Evolutionary conservation across 148 eudicot genomes (phyloP).

Genomic region (Rhododendron ferrugineum): DNA sequence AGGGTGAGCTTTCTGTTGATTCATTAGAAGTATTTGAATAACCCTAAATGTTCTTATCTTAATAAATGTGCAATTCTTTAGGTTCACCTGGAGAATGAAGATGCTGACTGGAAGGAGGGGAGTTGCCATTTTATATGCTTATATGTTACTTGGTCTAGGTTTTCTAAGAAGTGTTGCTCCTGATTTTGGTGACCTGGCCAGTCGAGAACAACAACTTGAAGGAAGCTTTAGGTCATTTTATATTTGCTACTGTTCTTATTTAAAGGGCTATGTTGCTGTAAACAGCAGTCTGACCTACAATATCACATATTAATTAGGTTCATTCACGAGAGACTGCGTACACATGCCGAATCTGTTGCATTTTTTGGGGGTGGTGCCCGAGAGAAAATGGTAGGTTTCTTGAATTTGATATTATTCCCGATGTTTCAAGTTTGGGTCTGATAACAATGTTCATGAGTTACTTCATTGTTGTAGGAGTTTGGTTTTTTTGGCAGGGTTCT

Average conservation of each 20-base stretch:
- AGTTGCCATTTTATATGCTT: slow-evolving; percentile 78
- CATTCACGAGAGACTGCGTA: slow-evolving; percentile 95
- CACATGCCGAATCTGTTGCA: slow-evolving; percentile 98
- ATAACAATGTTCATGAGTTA: not conserved
- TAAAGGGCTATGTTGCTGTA: not conserved
- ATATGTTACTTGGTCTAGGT: slow-evolving; percentile 94
- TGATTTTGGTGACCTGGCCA: slow-evolving; percentile 85
- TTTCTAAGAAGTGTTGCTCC: slow-evolving; percentile 87
- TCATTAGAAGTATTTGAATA: not conserved
- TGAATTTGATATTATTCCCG: not conserved
- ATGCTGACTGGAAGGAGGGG: slow-evolving; percentile 86
- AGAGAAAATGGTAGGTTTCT: slow-evolving; percentile 69
- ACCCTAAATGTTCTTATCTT: slow-evolving; percentile 5
- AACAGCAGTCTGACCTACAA: slow-evolving; percentile 7
- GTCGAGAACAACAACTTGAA: slow-evolving; percentile 85
- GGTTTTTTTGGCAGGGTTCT: not conserved
- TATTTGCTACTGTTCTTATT: not conserved
- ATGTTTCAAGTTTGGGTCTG: not conserved
- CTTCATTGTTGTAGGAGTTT: not conserved
- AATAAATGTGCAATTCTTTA: slow-evolving; percentile 20
- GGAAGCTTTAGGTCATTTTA: slow-evolving; percentile 81
- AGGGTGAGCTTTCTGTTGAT: not conserved
- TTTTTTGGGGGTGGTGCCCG: slow-evolving; percentile 97
- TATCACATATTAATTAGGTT: slow-evolving; percentile 40
- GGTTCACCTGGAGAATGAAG: slow-evolving; percentile 99